phyloP scores from a whole-genome alignment of 2,329 filamentous ascomycete species.

The Trichoderma semiorbis region DNA sequence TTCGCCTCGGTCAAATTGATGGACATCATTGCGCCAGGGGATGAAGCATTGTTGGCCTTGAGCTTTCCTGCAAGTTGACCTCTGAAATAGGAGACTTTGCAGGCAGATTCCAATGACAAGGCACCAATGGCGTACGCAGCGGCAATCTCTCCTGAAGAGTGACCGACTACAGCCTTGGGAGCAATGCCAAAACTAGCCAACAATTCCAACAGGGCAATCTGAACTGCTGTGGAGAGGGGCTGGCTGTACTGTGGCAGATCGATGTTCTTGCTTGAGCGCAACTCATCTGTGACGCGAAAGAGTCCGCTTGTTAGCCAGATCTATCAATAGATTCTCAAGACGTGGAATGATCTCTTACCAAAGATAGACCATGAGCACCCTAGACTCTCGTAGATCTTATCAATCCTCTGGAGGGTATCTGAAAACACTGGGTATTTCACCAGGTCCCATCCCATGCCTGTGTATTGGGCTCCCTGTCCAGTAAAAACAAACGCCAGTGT shows the following conservation, averaged over 20 bases:
- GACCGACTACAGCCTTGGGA: constrained; percentile 35
- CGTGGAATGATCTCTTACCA: too few relatives aligned
- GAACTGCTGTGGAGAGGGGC: constrained; percentile 34
- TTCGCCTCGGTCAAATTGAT: background rate
- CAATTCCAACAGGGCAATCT: constrained; percentile 40
- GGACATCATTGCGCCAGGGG: constrained; percentile 7
- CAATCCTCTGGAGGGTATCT: constrained; percentile 22
- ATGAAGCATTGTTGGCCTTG: background rate
- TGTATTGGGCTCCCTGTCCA: constrained; percentile 32
- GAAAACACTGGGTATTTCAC: constrained; percentile 30
- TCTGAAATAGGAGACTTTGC: constrained; percentile 37
- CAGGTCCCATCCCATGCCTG: constrained; percentile 31
- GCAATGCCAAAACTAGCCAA: constrained; percentile 31
- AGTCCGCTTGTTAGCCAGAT: background rate
- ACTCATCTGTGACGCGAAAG: background rate
- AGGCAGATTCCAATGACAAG: constrained; percentile 24
- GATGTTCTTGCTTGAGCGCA: constrained; percentile 1
- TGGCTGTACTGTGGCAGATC: constrained; percentile 26
- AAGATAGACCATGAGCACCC: constrained; percentile 11
- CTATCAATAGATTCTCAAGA: too few relatives aligned
- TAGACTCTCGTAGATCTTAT: background rate
- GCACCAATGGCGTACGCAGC: constrained; percentile 32
- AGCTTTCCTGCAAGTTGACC: constrained; percentile 24
- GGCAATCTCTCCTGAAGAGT: constrained; percentile 40
- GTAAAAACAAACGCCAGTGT: constrained; percentile 28